phyloP scores from a whole-genome alignment of 2,329 filamentous ascomycete species.

The Meredithiella fracta region DNA sequence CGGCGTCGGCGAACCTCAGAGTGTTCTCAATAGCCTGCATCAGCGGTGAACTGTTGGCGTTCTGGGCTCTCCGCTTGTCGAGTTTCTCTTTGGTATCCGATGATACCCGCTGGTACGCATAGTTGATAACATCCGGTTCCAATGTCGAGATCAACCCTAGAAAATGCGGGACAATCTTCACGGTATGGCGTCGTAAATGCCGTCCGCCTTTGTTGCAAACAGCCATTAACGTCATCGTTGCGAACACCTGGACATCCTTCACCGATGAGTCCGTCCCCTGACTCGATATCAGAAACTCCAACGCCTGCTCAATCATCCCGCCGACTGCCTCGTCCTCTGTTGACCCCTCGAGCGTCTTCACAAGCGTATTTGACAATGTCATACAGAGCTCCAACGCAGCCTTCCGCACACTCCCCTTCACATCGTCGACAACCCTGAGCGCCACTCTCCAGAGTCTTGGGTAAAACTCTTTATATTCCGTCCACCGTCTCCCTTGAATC shows the following conservation, averaged over 20 bases:
- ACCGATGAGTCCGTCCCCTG: slow-evolving; percentile 80
- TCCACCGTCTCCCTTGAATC: slow-evolving; percentile 60
- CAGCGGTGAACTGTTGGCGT: slow-evolving; percentile 72
- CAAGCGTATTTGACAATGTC: slow-evolving; percentile 67
- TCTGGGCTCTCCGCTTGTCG: slow-evolving; percentile 68
- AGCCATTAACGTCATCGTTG: slow-evolving; percentile 67
- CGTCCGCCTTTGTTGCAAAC: slow-evolving; percentile 81
- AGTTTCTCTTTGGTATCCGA: slow-evolving; percentile 79
- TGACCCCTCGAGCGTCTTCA: slow-evolving; percentile 69
- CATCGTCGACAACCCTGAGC: slow-evolving; percentile 87
- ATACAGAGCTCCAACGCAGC: slow-evolving; percentile 72
- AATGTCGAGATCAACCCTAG: slow-evolving; percentile 71
- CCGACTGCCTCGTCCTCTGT: slow-evolving; percentile 27
- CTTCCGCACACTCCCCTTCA: slow-evolving; percentile 74
- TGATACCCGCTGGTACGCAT: slow-evolving; percentile 76
- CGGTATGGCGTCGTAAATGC: slow-evolving; percentile 62
- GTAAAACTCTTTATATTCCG: slow-evolving; percentile 70
- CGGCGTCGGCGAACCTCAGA: slow-evolving; percentile 65
- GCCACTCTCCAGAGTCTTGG: slow-evolving; percentile 70
- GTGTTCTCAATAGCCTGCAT: slow-evolving; percentile 85
- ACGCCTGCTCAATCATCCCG: slow-evolving; percentile 67
- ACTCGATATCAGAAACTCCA: slow-evolving; percentile 80
- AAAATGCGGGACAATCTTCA: slow-evolving; percentile 64
- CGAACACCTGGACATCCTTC: slow-evolving; percentile 71
- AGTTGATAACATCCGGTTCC: slow-evolving; percentile 80